Base-by-base conservation (phyloP, 805 yeast genomes). In the Wickerhamomyces bovis region DNA sequence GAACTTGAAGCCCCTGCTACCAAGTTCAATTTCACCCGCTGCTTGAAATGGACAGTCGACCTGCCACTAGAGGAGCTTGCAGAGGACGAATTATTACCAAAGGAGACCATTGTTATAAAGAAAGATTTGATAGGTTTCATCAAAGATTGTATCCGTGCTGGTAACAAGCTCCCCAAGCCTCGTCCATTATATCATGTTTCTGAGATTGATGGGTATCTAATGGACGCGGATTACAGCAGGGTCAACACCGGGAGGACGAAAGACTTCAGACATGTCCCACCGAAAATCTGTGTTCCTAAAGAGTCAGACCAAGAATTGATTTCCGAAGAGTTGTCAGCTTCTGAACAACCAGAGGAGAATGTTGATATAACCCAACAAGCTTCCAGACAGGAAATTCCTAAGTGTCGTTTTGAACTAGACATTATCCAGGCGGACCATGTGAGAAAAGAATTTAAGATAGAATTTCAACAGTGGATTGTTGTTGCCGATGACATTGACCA, bases 91-190 rank as follows among this genome's bases (percentile, higher is more conserved):
- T 6, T 51, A 15, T 2, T 53, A 8, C 53, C 51, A 6, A 55
- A 43, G 30, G 59, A 55, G 28, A 26, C 50, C 1, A 30, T 55
- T 3, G 21, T 41, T 4, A 44, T 54, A 8, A 49, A 44, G n/a
- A 51, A 42, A 26, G 55, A 54, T 11, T 39, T 47, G 12, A 42
- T 45, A 2, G 30, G 26, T 4, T 53, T 43, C 25, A 41, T 53
- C 11, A 49, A 46, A n/a, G 30, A 19, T 4, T 49, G 49, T 25
- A 21, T 43, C 10, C 22, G 23, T 20, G n/a, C 39, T 13, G 23
- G 39, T 18, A 33, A 16, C 4, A 33, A 33, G 8, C 36, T 33
- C 13, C 39, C 39, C 11, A 20, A 36, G 25, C 39, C 39, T 4
- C 9, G 23, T 19, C 23, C 23, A 20, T 20, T 36, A 7, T 6